Evolutionary conservation across 2,329 filamentous ascomycete genomes (phyloP), one percentile per base, ranked within the genome.

Genomic region (Trichoderma sp.): DNA sequence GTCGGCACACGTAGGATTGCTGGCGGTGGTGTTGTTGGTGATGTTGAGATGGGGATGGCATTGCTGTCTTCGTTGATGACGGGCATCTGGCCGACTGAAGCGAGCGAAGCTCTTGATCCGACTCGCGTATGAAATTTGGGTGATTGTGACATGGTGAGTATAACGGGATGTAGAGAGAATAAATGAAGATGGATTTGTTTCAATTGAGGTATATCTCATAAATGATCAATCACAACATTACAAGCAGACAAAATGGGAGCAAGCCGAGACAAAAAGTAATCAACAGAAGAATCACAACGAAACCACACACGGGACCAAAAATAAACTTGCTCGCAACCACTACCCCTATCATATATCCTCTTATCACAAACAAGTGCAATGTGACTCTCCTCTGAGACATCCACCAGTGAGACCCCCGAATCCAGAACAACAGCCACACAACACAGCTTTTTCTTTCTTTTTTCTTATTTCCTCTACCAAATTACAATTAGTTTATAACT

Each of bases 31-130:
- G 74, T 34, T 68, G 72, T 58, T 4, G 23, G 39, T 50, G 43
- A 36, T 23, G 63, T 32, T 1, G n/a, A 43, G 5, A 34, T 65
- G 43, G 55, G 17, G 55, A 47, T 50, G 26, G 23, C 20, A 73
- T 74, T 28, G 68, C 68, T 79, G 73, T 82, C 77, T 75, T 84
- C 82, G 34, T 76, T 77, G 69, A 83, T 81, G 68, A 81, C 76
- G 23, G 82, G 81, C 77, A 84, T 78, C 47, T 77, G 76, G 39
- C 78, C 76, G 63, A 79, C 74, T 73, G 73, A 74, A 64, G 73
- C 71, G 62, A 78, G 73, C 57, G 77, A 76, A 61, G 76, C 74
- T 64, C 78, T 71, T 57, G 73, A 74, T 6, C 59, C 65, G 17
- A 39, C 71, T 15, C 71, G 71, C 1, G n/a, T 28, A 39, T 72